Conservation (phyloP, 192 early-diverging fungal genomes). For the Rhizoclosmatium sp. region DNA sequence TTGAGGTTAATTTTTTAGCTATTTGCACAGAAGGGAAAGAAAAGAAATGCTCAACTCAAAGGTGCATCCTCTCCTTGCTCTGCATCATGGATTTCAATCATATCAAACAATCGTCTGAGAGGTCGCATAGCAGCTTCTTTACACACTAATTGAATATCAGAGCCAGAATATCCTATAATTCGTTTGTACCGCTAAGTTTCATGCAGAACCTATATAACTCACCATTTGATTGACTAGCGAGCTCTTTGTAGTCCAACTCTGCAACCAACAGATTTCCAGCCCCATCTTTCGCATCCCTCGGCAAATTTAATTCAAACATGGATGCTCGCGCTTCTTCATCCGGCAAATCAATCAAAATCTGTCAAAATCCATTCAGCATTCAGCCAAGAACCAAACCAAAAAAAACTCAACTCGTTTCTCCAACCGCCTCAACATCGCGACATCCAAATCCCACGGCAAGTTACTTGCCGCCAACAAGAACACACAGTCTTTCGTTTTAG, state of each 20-base stretch:
- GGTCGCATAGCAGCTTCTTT: conserved; percentile 66
- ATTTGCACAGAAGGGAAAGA: not conserved
- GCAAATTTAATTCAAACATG: conserved; percentile 56
- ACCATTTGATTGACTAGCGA: conserved; percentile 53
- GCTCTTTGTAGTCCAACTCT: conserved; percentile 48
- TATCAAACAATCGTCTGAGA: conserved; percentile 56
- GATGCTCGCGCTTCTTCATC: conserved; percentile 45
- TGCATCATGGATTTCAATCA: conserved; percentile 45
- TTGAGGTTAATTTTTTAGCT: not conserved
- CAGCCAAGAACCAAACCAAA: conserved; percentile 18
- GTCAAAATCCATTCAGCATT: not conserved
- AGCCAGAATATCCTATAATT: conserved; percentile 56
- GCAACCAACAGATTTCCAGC: conserved; percentile 30
- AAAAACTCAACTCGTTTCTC: conserved; percentile 56
- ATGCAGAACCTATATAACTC: conserved; percentile 4
- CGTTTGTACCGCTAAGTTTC: conserved; percentile 12
- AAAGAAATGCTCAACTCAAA: not conserved
- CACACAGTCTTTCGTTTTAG: conserved; percentile 54
- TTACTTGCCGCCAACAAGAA: conserved; percentile 64
- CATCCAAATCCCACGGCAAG: conserved; percentile 67
- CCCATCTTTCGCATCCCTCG: conserved; percentile 23
- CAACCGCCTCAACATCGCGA: conserved; percentile 62
- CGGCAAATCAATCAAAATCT: conserved; percentile 64
- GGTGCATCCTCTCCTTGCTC: not conserved
- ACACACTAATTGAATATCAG: conserved; percentile 64